These are phyloP conservation scores for Saccharomyces eubayanus DNA, from an alignment of 805 yeast genomes.

Conservation along the genomic window DNA sequence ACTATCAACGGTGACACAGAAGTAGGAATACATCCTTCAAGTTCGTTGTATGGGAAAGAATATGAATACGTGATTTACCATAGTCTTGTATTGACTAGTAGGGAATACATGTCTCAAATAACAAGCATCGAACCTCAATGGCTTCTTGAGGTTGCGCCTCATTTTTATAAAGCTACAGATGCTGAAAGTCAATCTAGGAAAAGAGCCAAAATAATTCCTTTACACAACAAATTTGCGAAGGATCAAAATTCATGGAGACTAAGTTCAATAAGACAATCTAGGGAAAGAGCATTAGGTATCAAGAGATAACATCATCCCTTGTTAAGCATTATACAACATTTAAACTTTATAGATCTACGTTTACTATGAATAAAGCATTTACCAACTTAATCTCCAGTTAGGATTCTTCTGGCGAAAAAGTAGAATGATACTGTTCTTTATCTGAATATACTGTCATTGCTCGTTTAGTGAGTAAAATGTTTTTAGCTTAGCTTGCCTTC, in stretches of 20 bases:
- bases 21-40: slow-evolving; percentile 83
- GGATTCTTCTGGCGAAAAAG: background rate
- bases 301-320: slow-evolving; percentile 13
- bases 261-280: slow-evolving; percentile 36
- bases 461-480: background rate
- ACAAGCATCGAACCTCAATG: slow-evolving; percentile 76
- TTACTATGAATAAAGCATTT: background rate
- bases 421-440: background rate
- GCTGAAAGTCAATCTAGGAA: slow-evolving; percentile 45
- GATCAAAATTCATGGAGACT: slow-evolving; percentile 72
- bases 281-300: slow-evolving; percentile 27
- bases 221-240: slow-evolving; percentile 51
- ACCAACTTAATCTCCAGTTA: background rate
- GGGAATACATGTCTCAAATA: slow-evolving; percentile 87
- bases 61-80: slow-evolving; percentile 80
- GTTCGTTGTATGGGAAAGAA: slow-evolving; percentile 50
- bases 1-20: slow-evolving; percentile 62
- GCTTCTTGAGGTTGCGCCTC: slow-evolving; percentile 64
- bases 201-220: slow-evolving; percentile 63
- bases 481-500: background rate
- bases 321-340: slow-evolving; percentile 18
- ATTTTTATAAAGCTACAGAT: slow-evolving; percentile 60
- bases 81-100: slow-evolving; percentile 69
- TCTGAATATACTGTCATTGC: background rate
- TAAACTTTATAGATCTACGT: background rate